phyloP scores from a whole-genome alignment of 495 filamentous ascomycete species.

The Tuber umbilicatum region DNA sequence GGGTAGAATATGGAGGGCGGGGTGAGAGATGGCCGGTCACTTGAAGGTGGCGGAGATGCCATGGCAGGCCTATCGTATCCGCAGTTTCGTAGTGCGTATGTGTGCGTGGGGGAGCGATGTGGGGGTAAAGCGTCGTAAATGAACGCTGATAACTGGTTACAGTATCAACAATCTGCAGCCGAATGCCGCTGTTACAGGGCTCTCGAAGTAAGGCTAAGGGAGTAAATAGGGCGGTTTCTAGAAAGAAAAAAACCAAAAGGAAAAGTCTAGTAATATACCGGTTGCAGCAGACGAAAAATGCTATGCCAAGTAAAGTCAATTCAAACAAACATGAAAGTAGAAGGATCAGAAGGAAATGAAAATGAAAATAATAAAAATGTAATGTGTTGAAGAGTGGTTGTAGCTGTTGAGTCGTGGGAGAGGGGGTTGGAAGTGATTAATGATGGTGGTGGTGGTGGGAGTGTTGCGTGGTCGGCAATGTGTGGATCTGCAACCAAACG shows the following conservation, averaged over 20 bases:
- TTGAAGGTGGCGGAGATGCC: conserved; percentile 17
- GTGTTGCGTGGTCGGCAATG: neutral
- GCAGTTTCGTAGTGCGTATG: neutral
- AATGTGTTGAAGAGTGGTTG: neutral
- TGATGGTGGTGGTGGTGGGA: neutral
- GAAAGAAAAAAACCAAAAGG: neutral
- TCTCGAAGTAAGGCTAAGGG: neutral
- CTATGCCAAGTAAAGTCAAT: neutral
- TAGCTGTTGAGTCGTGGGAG: neutral
- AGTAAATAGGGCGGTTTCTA: neutral
- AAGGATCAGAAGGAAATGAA: neutral
- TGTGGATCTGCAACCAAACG: neutral
- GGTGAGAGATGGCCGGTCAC: neutral
- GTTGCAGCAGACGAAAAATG: neutral
- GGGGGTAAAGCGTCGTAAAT: neutral
- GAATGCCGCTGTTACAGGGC: neutral
- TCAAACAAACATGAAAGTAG: neutral
- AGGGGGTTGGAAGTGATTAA: neutral
- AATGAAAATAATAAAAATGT: neutral
- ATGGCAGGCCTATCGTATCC: neutral
- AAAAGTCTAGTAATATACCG: neutral
- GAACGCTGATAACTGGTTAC: neutral
- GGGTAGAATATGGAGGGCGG: conserved; percentile 15
- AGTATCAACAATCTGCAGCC: neutral
- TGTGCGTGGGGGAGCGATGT: neutral